Evolutionary conservation across 2,329 filamentous ascomycete species (phyloP), one percentile per base, ranked within the genome.

Genomic region (Sarocladium strictum): DNA sequence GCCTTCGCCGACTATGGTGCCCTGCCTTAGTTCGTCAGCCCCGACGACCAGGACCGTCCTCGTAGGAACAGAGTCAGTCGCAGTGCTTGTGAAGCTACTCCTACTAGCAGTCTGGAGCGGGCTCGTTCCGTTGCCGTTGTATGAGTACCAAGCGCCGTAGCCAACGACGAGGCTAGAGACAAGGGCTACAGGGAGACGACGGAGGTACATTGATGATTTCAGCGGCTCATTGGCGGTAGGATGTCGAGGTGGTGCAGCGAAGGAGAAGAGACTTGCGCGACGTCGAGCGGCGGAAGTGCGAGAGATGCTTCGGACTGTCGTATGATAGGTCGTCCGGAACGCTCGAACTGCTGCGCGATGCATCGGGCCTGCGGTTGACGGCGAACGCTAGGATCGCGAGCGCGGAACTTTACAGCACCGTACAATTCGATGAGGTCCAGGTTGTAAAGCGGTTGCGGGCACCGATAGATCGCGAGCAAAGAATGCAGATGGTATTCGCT

Each of bases 1-100:
- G 6, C 85, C 88, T 64, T 96, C 89, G 56, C 89, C 90, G 17
- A 90, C 84, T 58, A 97, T 86, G 9, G 89, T 89, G 23, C 89
- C 89, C 11, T 93, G 94, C 66, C 92, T 93, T 51, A 99, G 82
- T 69, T 95, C 86, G 67, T 96, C 90, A 64, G 92, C 87, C 57
- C 93, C 90, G 53, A 99, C 89, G 40, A 97, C 85, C 23, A 97
- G 78, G 19, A 95, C 89, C 60, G 78, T 91, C 70, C 72, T 81
- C 38, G 80, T 83, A 10, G 76, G 73, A 27, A 72, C 65, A 23
- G 72, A 73, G 63, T 72, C 71, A 60, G 65, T 67, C 24, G 62
- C 60, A 23, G 65, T 56, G 49, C 62, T 61, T 11, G 57, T 55
- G 45, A 62, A 56, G 41, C 64, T 58, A 40, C 64, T 65, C 14